Evolutionary conservation across 352 stramenopile genomes (phyloP), one percentile per base, ranked within the genome.

Genomic region (Globisporangium splendens): DNA sequence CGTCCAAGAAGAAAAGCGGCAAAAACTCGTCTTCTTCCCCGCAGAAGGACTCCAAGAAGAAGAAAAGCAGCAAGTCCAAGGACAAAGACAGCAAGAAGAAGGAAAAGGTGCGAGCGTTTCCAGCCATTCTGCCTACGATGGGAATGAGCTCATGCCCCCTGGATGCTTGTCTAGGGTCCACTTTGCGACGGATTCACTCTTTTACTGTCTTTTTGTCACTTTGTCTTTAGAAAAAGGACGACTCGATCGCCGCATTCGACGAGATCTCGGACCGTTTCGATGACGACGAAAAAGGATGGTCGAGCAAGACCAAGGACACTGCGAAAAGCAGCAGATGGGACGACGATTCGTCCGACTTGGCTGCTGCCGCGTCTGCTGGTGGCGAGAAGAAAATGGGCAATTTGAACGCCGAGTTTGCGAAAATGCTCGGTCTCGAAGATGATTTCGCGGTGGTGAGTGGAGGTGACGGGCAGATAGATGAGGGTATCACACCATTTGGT

Each of bases 361-460:
- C 33, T n/a, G 54, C 39, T 2, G 51, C 63, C 7, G 42, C 58
- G 47, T n/a, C n/a, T n/a, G 28, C 5, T 35, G 28, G 28, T 8
- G 3, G 7, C 3, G 78, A 73, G 56, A 83, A 81, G 46, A 86
- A 79, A 21, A 62, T 35, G 28, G 28, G 59, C 10, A 61, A 46
- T 12, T 65, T 90, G 8, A 74, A 88, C 47, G 73, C 74, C 49
- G 80, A 90, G 52, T 90, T 90, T 52, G 69, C 74, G 8, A 75
- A 84, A 31, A 88, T 90, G 76, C 53, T 90, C 3, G 76, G 76
- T 0, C 60, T 89, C 0, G 76, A 84, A n/a, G 66, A 81, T 42
- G 59, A 82, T 5, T 61, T 68, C 24, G 54, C 35, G 1, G 33
- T 39, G 42, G 13, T 7, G 18, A 52, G 41, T 14, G 54, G 18